Conservation (phyloP, 768 basidiomycete genomes). For the Hygrocybe punicea region DNA sequence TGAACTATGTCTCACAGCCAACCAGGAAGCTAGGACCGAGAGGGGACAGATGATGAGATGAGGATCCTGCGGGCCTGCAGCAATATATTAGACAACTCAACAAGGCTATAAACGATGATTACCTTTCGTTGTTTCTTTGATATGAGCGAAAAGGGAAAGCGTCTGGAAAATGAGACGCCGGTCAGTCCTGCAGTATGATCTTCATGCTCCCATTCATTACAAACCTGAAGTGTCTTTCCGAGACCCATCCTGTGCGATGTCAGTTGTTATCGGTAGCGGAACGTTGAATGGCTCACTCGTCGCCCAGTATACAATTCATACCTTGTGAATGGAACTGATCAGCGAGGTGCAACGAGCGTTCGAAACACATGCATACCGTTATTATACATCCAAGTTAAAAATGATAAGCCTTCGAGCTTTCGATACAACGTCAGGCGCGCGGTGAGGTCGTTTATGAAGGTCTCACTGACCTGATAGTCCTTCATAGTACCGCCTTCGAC, state of each 20-base stretch:
- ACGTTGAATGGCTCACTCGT: conserved; percentile 45
- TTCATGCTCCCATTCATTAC: neutral
- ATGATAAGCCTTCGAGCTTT: conserved; percentile 61
- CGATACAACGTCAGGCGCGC: neutral
- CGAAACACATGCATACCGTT: conserved; percentile 45
- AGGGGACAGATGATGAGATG: conserved; percentile 74
- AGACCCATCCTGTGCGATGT: conserved; percentile 50
- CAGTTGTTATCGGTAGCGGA: neutral
- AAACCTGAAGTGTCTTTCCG: conserved; percentile 61
- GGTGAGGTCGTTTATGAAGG: neutral
- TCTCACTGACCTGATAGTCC: conserved; percentile 58
- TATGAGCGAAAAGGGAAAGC: conserved; percentile 62
- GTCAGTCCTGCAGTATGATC: neutral
- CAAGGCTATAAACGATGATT: neutral
- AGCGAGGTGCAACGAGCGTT: neutral
- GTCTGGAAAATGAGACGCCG: conserved; percentile 31
- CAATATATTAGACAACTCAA: neutral
- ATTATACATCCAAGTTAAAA: conserved; percentile 61
- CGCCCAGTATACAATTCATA: conserved; percentile 70
- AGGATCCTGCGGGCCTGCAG: conserved; percentile 46
- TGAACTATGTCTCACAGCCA: too few relatives aligned
- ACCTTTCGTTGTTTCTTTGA: conserved; percentile 52
- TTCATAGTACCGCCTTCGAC: conserved; percentile 62
- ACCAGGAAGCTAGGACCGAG: conserved; percentile 61
- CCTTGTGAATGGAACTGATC: conserved; percentile 32